Evolutionary conservation across 2,329 filamentous ascomycete species (phyloP), one percentile per base, ranked within the genome.

Genomic region (Polytolypa hystricis): DNA sequence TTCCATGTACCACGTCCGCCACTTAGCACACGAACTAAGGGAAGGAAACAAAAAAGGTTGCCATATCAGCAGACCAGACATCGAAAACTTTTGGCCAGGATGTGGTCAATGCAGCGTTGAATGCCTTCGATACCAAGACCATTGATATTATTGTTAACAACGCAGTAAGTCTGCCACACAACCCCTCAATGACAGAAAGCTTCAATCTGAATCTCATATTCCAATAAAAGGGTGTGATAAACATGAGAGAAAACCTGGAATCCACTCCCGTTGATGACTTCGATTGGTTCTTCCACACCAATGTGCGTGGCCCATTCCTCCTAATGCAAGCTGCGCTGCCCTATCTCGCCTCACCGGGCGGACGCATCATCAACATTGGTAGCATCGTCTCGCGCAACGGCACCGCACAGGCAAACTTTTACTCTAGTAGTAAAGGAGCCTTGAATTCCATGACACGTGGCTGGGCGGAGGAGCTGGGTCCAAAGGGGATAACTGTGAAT

Each of bases 91-190:
- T 30, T 14, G 10, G 10, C 11, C 11, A 16, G 11, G 14, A n/a
- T n/a, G 11, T 16, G 5, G 28, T 12, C 14, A 9, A 8, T 15
- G 42, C 37, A 16, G 38, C 42, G 8, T 26, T 44, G 27, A 42
- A 42, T 20, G 11, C 33, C 10, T 46, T 45, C 40, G 27, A 39
- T 16, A 40, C 37, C 15, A 15, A 39, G 8, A 39, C 34, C 5
- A 42, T 46, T 17, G 44, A 46, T 21, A 46, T 44, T 35, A 38
- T 46, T 20, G 38, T 46, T 34, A 46, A 46, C 42, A 46, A 46
- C 28, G 44, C 44, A 10, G 28, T 26, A 26, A 26, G 11, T 38
- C 33, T 6, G 38, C 39, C 3, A 17, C 35, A n/a, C n/a, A n/a
- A n/a, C n/a, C n/a, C n/a, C n/a, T n/a, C n/a, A n/a, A n/a, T n/a